Base-by-base conservation (phyloP, 2,329 filamentous ascomycete species). In the Beauveria medogensis region DNA sequence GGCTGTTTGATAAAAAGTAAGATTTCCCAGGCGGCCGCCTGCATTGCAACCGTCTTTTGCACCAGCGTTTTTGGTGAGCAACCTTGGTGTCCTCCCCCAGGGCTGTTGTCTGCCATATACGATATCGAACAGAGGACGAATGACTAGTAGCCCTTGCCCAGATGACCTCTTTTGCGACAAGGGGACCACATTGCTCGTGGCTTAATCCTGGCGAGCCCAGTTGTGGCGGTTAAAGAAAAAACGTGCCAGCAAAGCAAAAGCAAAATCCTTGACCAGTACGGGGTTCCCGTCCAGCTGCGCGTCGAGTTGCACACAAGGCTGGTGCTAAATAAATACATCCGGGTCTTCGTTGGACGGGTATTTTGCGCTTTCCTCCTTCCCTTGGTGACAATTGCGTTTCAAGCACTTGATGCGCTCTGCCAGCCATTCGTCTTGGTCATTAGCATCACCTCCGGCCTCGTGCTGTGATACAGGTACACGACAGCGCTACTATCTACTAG, bases 171-270 rank as follows among this genome's bases (percentile, higher is more conserved):
- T 46, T 20, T 34, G 54, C 54, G 43, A 47, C 54, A 30, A 22
- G 22, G 54, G 54, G 24, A 34, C 53, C 41, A 30, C 53, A 20
- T 55, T 55, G 53, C 41, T 22, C 22, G 22, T 43, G 52, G 24
- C 41, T 22, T 24, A 20, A 12, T 46, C 44, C 44, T 28, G 14
- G 34, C 34, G 12, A 18, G 20, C 9, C 34, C 55, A 57, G 46
- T 50, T 57, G 55, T 57, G 55, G 55, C 55, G 55, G 55, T 57
- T 48, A 28, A 47, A n/a, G 16, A 40, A 53, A 24, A 18, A 46
- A 46, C 52, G 52, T 57, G 55, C 55, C 44, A 50, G 44, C 55
- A 34, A 34, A 57, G 44, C 22, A 20, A 41, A 50, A 10, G 44
- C 22, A 20, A 41, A 50, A 10, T 46, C 53, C 40, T 28, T 4